These are phyloP conservation scores for Onygenales sp. DNA, from an alignment of 2,329 filamentous ascomycete species.

Conservation along the genomic window DNA sequence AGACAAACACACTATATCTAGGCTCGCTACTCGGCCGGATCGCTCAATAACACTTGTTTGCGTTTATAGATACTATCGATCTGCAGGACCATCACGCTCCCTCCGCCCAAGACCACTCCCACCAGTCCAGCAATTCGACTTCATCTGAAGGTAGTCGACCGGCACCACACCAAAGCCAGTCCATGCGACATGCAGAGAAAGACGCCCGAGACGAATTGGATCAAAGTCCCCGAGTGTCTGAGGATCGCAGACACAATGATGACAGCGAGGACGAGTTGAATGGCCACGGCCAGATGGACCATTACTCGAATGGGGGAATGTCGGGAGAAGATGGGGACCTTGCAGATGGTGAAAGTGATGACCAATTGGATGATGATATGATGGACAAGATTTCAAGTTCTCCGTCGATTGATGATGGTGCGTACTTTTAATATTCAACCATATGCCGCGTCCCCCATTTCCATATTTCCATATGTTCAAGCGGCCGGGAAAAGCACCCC, in stretches of 20 bases:
- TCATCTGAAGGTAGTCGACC: constrained; percentile 46
- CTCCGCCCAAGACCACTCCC: constrained; percentile 72
- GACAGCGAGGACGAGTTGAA: constrained; percentile 22
- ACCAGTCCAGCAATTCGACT: constrained; percentile 43
- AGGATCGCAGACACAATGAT: constrained; percentile 37
- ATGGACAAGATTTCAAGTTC: constrained; percentile 99
- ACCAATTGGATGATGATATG: constrained; percentile 80
- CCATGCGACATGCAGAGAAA: constrained; percentile 69
- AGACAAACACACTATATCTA: background rate
- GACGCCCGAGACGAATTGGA: constrained; percentile 65
- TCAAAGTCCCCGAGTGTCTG: constrained; percentile 53
- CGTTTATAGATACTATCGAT: constrained; percentile 76
- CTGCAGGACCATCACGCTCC: constrained; percentile 76
- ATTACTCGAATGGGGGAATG: background rate
- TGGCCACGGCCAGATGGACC: constrained; percentile 8
- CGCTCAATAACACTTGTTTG: constrained; percentile 2
- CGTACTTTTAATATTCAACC: constrained; percentile 37
- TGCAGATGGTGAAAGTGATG: constrained; percentile 45
- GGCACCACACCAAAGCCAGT: constrained; percentile 76
- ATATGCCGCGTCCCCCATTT: constrained; percentile 26
- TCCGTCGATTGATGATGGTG: constrained; percentile 98
- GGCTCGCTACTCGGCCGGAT: background rate
- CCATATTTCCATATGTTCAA: constrained; percentile 14
- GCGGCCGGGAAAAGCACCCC: no score
- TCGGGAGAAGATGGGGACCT: constrained; percentile 21